phyloP scores from a whole-genome alignment of 306 rosid genomes.

The Trifolium repens region DNA sequence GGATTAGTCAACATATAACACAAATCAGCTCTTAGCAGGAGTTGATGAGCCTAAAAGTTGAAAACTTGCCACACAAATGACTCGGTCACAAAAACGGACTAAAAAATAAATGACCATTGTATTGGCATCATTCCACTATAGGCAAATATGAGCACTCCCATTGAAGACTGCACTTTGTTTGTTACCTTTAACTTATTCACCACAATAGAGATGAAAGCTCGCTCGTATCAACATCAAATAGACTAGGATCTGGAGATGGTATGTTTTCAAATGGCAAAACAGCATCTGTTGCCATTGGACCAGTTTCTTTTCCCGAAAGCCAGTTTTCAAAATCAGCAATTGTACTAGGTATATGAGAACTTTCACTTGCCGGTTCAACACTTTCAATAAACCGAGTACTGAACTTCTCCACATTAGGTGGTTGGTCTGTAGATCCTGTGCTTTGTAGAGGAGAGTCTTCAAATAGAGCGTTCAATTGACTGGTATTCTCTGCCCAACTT shows the following conservation, averaged over 20 bases:
- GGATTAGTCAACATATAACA: conserved; percentile 33
- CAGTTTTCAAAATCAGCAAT: conserved; percentile 50
- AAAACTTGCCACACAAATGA: conserved; percentile 24
- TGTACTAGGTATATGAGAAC: background rate
- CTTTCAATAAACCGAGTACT: conserved; percentile 27
- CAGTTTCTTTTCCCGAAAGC: conserved; percentile 45
- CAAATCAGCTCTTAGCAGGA: conserved; percentile 24
- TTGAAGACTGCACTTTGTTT: conserved; percentile 29
- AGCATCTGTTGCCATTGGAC: conserved; percentile 43
- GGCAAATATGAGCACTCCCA: conserved; percentile 21
- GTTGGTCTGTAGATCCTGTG: conserved; percentile 38
- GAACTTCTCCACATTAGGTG: conserved; percentile 40
- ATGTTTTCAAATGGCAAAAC: conserved; percentile 46
- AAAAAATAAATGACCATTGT: conserved; percentile 35
- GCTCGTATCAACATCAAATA: conserved; percentile 48
- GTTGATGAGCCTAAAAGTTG: conserved; percentile 29
- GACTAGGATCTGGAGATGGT: conserved; percentile 53
- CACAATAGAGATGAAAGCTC: conserved; percentile 39
- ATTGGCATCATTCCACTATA: conserved; percentile 40
- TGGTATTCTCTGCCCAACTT: conserved; percentile 43
- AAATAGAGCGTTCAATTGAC: conserved; percentile 43
- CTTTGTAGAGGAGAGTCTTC: conserved; percentile 42
- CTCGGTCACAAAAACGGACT: conserved; percentile 34
- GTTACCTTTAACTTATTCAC: conserved; percentile 28
- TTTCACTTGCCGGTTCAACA: conserved; percentile 15